Evolutionary conservation across 164 flowering plant species (phyloP), one percentile per base, ranked within the genome.

Genomic region (Piper betle): DNA sequence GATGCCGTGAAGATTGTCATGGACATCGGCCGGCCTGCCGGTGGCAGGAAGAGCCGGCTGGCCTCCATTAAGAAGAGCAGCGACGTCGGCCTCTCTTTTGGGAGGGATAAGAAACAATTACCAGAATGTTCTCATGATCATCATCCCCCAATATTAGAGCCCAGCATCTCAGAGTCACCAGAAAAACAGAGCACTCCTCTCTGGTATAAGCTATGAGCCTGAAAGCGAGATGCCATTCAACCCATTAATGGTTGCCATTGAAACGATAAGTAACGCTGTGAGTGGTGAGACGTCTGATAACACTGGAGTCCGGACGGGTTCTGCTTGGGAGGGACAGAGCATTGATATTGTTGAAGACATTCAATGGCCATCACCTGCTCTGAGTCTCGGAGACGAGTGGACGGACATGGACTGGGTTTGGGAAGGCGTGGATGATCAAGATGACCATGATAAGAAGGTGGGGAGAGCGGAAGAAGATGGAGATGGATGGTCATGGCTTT

Each of bases 401-500:
- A 54, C 55, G 2, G 17, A 59, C 69, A 18, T 69, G 58, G 64
- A 69, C 41, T 71, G 72, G 81, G 73, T 67, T 20, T 73, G 71
- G 76, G 62, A 59, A 25, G 33, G 33, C 52, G 64, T 68, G 38
- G 69, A 71, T 79, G 73, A 68, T 19, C 71, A 69, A 75, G 63
- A 59, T 2, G 50, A 15, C 1, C 71, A 65, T 25, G 60, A 57
- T 17, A 63, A 66, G 53, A 11, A 63, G 12, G 50, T 25, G 33
- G 33, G 15, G n/a, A 58, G 55, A 62, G 72, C 62, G 25, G 67
- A 68, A 50, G 62, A 64, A 39, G 76, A 69, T 37, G 63, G 70
- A 17, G 78, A 71, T 53, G 43, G 54, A 52, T 53, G 79, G 52
- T 62, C 80, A 5, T 75, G 77, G 77, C 62, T 75, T 53, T 78